Base-by-base conservation (phyloP, 1,284 basidiomycete species). In the Uromyces viciae-fabae region DNA sequence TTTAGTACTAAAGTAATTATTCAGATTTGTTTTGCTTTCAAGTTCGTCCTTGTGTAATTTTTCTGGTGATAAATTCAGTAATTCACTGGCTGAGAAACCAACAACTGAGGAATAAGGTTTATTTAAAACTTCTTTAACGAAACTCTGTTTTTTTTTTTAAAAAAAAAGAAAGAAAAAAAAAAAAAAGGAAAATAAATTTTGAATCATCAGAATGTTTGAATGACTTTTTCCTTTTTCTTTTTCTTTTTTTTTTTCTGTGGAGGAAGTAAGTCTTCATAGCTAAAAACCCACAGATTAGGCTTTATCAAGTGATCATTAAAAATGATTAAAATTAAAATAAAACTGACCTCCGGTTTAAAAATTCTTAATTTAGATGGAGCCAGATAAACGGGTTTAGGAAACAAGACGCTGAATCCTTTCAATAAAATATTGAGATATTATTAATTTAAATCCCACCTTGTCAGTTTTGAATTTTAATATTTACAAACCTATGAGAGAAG, bases 321-420 rank as follows among this genome's bases (percentile, higher is more conserved):
- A 28, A 28, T 64, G 14, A 31, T 31, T 46, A 22, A 17, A 49
- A 49, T 33, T 3, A 25, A 72, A 3, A 36, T 31, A 14, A 43
- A 49, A 49, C 43, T 15, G 3, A 71, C 68, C 68, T 71, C 68
- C 1, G 68, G 68, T 31, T 14, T 9, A 28, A 71, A 33, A 4
- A 49, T n/a, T 28, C 68, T 46, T 28, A 71, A 71, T 28, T 71
- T 71, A 49, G 68, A 71, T 28, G 42, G n/a, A 71, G 42, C 68
- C 43, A 46, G 68, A 71, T 46, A 71, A 15, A 28, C 22, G 17
- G 68, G 68, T 71, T 71, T 71, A 28, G 68, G 68, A 33, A 38
- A 71, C 28, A 71, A 43, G 0, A 71, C 7, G 11, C 68, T 28
- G 68, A 43, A 71, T 33, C 42, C 68, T 71, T 3, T 7, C 25